Evolutionary conservation across 164 flowering plant species (phyloP).

Genomic region (Nymphaea colorata): DNA sequence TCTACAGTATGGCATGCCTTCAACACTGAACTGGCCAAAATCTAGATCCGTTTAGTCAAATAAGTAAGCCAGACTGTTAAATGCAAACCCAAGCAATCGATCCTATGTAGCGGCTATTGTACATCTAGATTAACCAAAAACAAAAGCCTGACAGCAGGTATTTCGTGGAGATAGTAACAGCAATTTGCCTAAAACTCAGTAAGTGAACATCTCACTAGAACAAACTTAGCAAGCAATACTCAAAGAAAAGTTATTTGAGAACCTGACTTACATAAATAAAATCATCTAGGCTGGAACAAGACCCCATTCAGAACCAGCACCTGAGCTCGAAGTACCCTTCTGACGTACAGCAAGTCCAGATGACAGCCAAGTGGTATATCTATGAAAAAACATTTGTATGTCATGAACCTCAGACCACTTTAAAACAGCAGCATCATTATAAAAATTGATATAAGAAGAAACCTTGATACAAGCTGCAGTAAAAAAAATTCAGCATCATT

Average conservation of each 20-base stretch:
- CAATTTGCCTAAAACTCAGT: too few relatives aligned
- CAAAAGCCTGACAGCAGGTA: too few relatives aligned
- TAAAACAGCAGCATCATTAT: background rate
- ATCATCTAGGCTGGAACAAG: slow-evolving; percentile 63
- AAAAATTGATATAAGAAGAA: slow-evolving; percentile 4
- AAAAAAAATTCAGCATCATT: too few relatives aligned
- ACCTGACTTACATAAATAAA: slow-evolving; percentile 53
- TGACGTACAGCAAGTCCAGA: slow-evolving; percentile 57
- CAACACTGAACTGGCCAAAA: too few relatives aligned
- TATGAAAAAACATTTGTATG: slow-evolving; percentile 5
- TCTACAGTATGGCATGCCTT: too few relatives aligned
- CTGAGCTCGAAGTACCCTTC: slow-evolving; percentile 8
- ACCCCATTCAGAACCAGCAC: slow-evolving; percentile 73
- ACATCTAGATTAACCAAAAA: too few relatives aligned
- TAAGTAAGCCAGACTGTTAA: too few relatives aligned
- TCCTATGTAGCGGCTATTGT: too few relatives aligned
- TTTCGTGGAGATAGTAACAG: too few relatives aligned
- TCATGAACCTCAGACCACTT: background rate
- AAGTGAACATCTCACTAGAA: too few relatives aligned
- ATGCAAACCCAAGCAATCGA: too few relatives aligned
- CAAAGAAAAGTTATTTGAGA: background rate
- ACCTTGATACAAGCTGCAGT: slow-evolving; percentile 94
- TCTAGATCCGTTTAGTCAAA: too few relatives aligned
- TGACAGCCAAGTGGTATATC: slow-evolving; percentile 81
- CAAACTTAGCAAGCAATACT: background rate